These are phyloP conservation scores for Stemphylium vesicarium DNA, from an alignment of 2,329 filamentous ascomycete species.

Conservation along the genomic window DNA sequence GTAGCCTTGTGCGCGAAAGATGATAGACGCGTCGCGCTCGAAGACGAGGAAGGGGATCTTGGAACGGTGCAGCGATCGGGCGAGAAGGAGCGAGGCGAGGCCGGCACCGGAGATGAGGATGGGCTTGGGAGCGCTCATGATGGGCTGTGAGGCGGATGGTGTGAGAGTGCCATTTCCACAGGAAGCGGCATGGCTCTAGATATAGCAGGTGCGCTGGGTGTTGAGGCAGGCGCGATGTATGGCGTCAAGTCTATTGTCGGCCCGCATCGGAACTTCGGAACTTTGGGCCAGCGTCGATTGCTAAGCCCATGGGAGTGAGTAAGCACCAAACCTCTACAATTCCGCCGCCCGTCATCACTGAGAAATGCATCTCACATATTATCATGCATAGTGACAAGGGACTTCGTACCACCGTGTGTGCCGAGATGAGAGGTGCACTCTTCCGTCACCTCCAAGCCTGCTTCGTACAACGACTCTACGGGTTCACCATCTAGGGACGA, in stretches of 20 bases:
- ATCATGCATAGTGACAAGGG: too few species aligned
- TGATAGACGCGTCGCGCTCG: slow-evolving; percentile 54
- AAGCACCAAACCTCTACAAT: neutral
- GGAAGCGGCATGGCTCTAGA: slow-evolving; percentile 2
- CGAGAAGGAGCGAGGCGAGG: slow-evolving; percentile 41
- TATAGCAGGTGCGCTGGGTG: slow-evolving; percentile 1
- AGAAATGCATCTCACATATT: too few species aligned
- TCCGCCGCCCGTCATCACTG: too few species aligned
- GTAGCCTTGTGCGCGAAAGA: slow-evolving; percentile 68
- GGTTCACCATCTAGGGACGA: too few species aligned
- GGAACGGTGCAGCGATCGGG: slow-evolving; percentile 35
- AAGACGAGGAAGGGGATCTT: slow-evolving; percentile 44
- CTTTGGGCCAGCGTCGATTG: neutral
- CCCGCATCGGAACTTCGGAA: neutral
- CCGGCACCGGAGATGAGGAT: slow-evolving; percentile 50
- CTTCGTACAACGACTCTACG: too few species aligned
- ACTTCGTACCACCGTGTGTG: too few species aligned
- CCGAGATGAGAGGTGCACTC: too few species aligned
- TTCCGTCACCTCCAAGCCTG: too few species aligned
- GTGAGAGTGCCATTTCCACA: neutral
- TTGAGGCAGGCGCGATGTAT: slow-evolving; percentile 1
- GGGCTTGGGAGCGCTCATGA: slow-evolving; percentile 43
- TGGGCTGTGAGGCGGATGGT: neutral
- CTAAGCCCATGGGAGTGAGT: neutral
- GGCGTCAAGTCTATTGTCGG: neutral